Percentiles rank a stretch among this genome's conserved stretches.
Evolutionary conservation across 106 monocot genomes (phyloP).

Genomic region (Acanthochlamys bracteata): DNA sequence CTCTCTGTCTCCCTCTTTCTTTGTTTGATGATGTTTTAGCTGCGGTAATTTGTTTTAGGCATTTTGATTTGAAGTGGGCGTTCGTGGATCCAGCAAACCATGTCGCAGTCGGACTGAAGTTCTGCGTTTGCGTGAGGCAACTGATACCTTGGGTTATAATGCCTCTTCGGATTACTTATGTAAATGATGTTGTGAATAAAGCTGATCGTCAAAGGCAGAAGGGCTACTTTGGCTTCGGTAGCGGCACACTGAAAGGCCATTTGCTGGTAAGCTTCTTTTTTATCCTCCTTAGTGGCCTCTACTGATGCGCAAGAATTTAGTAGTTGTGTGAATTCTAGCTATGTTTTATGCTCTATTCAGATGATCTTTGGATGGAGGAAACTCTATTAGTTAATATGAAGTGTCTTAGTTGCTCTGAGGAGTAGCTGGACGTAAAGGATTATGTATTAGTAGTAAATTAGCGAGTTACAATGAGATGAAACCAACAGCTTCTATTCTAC

Average conservation of each 20-base stretch:
- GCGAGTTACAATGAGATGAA: no score
- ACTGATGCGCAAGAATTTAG: no score
- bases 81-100: conserved; percentile 61
- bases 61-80: conserved; percentile 66
- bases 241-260: conserved; percentile 90
- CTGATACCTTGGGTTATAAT: conserved; percentile 56
- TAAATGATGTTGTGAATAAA: neutral
- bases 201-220: neutral
- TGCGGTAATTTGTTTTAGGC: conserved; percentile 18
- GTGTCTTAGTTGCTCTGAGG: no score
- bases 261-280: conserved; percentile 42
- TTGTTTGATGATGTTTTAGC: neutral
- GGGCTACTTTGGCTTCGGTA: conserved; percentile 56
- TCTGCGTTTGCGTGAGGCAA: conserved; percentile 76
- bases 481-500: no score
- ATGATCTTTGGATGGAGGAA: no score
- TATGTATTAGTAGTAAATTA: no score
- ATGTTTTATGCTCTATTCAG: no score
- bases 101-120: conserved; percentile 38
- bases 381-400: no score
- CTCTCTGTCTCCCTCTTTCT: neutral
- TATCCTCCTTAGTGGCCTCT: no score
- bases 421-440: no score
- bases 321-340: no score
- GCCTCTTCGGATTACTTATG: conserved; percentile 36